Evolutionary conservation across 1,284 basidiomycete species (phyloP).

Genomic region (Ustilago lituana): DNA sequence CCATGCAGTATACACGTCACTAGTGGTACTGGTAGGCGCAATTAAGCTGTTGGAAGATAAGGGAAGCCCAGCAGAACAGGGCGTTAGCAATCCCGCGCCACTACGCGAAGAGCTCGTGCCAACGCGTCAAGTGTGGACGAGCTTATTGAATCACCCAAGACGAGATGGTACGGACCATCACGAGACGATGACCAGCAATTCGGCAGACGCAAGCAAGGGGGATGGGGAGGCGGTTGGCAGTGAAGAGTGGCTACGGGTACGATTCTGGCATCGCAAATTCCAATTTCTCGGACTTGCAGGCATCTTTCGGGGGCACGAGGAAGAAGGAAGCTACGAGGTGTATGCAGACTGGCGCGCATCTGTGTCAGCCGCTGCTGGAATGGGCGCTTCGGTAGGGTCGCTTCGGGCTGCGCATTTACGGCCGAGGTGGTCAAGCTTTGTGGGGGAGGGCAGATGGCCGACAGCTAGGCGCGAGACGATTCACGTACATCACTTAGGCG

Average conservation of each 20-base stretch:
- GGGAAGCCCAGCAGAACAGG: background rate
- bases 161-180: background rate
- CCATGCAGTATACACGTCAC: slow-evolving; percentile 29
- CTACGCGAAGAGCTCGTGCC: slow-evolving; percentile 16
- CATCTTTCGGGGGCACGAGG: slow-evolving; percentile 19
- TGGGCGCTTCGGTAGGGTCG: background rate
- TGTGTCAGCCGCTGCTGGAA: slow-evolving; percentile 9
- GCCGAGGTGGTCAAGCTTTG: slow-evolving; percentile 35
- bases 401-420: slow-evolving; percentile 7
- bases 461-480: slow-evolving; percentile 8
- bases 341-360: slow-evolving; percentile 33
- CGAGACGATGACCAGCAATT: background rate
- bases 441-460: slow-evolving; percentile 17
- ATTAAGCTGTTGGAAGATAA: slow-evolving; percentile 12
- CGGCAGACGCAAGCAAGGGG: background rate
- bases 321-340: slow-evolving; percentile 6
- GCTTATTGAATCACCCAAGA: background rate
- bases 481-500: background rate
- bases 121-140: slow-evolving; percentile 12
- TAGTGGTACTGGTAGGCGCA: slow-evolving; percentile 14
- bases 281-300: slow-evolving; percentile 31
- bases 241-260: slow-evolving; percentile 22
- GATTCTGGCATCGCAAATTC: slow-evolving; percentile 38
- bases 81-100: background rate
- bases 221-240: background rate